A percentile compares a stretch with the other conserved stretches of the same genome.
Evolutionary conservation across 2,329 filamentous ascomycete species (phyloP).

Genomic region (Scedosporium dehoogii): DNA sequence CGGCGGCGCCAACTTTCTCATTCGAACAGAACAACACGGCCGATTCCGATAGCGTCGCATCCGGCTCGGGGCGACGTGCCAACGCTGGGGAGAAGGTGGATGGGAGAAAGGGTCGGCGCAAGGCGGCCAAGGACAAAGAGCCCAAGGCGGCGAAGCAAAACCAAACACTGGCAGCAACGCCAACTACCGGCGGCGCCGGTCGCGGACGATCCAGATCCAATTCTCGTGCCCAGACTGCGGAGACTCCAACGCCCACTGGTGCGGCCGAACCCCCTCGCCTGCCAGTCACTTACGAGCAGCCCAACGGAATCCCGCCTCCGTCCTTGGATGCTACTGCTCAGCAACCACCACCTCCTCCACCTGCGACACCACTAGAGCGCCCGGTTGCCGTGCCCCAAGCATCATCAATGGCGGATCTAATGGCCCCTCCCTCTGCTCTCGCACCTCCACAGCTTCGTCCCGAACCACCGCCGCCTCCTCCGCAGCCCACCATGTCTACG

Average conservation of each 20-base stretch:
- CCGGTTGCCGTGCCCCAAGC: constrained; percentile 20
- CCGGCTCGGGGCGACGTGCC: constrained; percentile 37
- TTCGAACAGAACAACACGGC: constrained; percentile 37
- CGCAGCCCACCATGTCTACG: constrained; percentile 33
- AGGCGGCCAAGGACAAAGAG: constrained; percentile 27
- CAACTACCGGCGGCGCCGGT: constrained; percentile 21
- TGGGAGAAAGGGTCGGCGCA: constrained; percentile 24
- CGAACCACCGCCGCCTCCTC: constrained; percentile 38
- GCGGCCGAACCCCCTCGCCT: constrained; percentile 30
- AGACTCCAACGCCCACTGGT: constrained; percentile 25
- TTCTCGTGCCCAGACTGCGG: constrained; percentile 37
- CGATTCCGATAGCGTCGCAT: constrained; percentile 52
- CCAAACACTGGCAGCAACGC: constrained; percentile 38
- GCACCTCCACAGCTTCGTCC: constrained; percentile 39
- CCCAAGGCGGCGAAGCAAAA: constrained; percentile 30
- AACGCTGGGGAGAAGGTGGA: constrained; percentile 34
- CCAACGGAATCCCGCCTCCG: constrained; percentile 31
- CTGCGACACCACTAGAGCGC: constrained; percentile 21
- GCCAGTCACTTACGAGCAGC: constrained; percentile 33
- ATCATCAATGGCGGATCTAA: constrained; percentile 38
- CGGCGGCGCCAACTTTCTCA: constrained; percentile 62
- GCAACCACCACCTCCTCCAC: constrained; percentile 11
- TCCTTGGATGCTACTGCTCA: constrained; percentile 17
- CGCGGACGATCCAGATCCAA: constrained; percentile 46
- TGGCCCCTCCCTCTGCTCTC: constrained; percentile 31